Conservation (phyloP, 2,329 filamentous ascomycete genomes). For the Aspergillus japonicus region DNA sequence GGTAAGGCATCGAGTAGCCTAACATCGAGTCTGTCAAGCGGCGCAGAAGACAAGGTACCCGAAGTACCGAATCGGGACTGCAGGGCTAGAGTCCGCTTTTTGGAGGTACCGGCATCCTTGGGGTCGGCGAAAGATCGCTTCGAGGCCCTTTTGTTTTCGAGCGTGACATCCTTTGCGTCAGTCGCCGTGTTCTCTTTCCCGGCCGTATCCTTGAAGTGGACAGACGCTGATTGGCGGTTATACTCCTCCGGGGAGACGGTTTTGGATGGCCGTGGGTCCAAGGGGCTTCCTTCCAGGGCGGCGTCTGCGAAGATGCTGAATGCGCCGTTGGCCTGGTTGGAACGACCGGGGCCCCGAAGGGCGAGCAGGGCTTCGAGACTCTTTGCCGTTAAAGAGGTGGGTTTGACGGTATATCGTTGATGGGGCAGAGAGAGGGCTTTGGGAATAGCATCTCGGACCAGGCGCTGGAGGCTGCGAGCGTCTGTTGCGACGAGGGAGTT, state of each 20-base stretch:
- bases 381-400: conserved; percentile 67
- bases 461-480: conserved; percentile 62
- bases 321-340: conserved; percentile 70
- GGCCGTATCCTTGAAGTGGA: background rate
- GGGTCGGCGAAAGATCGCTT: background rate
- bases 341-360: conserved; percentile 66
- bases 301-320: conserved; percentile 77
- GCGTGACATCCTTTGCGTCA: conserved; percentile 2
- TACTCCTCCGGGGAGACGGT: conserved; percentile 35
- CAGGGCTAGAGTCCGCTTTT: conserved; percentile 62
- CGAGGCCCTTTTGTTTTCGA: background rate
- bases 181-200: conserved; percentile 18
- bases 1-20: conserved; percentile 46
- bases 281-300: conserved; percentile 49
- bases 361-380: conserved; percentile 70
- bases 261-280: conserved; percentile 47
- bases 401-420: conserved; percentile 67
- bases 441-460: conserved; percentile 76
- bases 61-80: conserved; percentile 69
- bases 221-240: conserved; percentile 16
- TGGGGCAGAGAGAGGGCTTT: conserved; percentile 76
- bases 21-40: conserved; percentile 51
- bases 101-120: conserved; percentile 40
- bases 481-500: conserved; percentile 45
- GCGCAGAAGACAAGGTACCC: conserved; percentile 38